Percentiles rank a stretch among this genome's conserved stretches.
Evolutionary conservation across 1,139 yeast species (phyloP).

Genomic region (Taphrina sp.): DNA sequence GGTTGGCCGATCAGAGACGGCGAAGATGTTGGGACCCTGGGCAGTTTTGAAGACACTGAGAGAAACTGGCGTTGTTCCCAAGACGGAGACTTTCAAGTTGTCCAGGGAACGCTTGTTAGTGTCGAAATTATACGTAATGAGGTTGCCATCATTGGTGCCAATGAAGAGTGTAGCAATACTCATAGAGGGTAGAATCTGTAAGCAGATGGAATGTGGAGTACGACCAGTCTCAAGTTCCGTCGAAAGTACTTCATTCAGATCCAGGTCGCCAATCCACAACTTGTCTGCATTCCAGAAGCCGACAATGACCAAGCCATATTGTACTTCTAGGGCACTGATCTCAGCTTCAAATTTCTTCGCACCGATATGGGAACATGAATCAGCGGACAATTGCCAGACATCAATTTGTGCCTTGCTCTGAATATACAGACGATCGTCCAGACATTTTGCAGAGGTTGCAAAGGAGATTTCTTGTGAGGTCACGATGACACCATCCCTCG

Average conservation of each 20-base stretch:
- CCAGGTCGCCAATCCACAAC: slow-evolving; percentile 16
- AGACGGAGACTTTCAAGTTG: slow-evolving; percentile 32
- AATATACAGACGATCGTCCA: slow-evolving; percentile 2
- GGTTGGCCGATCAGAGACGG: slow-evolving; percentile 37
- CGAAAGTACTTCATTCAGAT: neutral
- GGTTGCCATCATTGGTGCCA: slow-evolving; percentile 38
- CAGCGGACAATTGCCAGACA: neutral
- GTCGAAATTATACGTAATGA: slow-evolving; percentile 32
- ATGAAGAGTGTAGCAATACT: slow-evolving; percentile 33
- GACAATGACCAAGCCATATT: neutral
- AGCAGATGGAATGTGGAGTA: slow-evolving; percentile 36
- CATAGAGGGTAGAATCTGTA: slow-evolving; percentile 33
- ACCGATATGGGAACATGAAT: neutral
- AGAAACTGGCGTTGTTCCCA: slow-evolving; percentile 38
- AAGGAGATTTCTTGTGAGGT: neutral
- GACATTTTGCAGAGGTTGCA: slow-evolving; percentile 3
- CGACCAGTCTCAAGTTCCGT: slow-evolving; percentile 3
- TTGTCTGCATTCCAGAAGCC: slow-evolving; percentile 25
- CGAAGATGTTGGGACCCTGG: slow-evolving; percentile 31
- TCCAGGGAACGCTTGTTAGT: slow-evolving; percentile 17
- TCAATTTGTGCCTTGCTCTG: slow-evolving; percentile 1
- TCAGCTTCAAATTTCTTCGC: slow-evolving; percentile 3
- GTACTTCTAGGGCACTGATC: slow-evolving; percentile 18
- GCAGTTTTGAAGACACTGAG: slow-evolving; percentile 33
- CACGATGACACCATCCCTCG: neutral